These are phyloP conservation scores for Gymnopilus junonius DNA, from an alignment of 768 basidiomycete genomes.

Conservation along the genomic window DNA sequence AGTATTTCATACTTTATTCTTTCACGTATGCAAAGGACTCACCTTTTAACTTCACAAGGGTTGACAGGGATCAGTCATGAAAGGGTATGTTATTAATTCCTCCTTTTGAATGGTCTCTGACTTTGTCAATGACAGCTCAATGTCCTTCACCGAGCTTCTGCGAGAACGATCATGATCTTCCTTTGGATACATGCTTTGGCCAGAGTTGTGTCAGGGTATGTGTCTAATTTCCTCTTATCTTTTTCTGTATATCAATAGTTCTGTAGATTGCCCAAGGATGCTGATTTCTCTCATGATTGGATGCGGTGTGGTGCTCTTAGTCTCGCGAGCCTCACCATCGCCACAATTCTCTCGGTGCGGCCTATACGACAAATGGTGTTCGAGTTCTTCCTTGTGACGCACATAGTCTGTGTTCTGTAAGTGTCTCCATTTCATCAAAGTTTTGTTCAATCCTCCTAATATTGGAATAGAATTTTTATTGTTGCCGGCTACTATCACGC, in stretches of 20 bases:
- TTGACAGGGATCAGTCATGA: slow-evolving; percentile 60
- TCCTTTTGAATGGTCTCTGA: neutral
- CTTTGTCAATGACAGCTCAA: slow-evolving; percentile 36
- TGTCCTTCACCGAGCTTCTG: slow-evolving; percentile 48
- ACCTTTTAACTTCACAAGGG: slow-evolving; percentile 31
- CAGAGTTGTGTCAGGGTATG: slow-evolving; percentile 33
- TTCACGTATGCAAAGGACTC: neutral
- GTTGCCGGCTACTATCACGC: slow-evolving; percentile 44
- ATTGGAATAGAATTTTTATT: slow-evolving; percentile 40
- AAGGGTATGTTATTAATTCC: slow-evolving; percentile 34
- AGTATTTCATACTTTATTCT: slow-evolving; percentile 7
- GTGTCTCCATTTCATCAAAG: slow-evolving; percentile 15
- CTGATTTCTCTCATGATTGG: slow-evolving; percentile 40
- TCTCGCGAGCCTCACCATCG: slow-evolving; percentile 39
- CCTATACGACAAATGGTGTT: slow-evolving; percentile 44
- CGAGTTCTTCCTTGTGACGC: slow-evolving; percentile 44
- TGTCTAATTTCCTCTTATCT: neutral
- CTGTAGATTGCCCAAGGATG: slow-evolving; percentile 37
- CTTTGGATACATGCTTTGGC: slow-evolving; percentile 48
- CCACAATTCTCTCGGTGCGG: slow-evolving; percentile 40
- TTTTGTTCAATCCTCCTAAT: slow-evolving; percentile 21
- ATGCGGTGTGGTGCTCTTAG: slow-evolving; percentile 37
- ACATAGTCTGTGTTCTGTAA: slow-evolving; percentile 36
- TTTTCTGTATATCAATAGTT: neutral
- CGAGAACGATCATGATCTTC: slow-evolving; percentile 43